Evolutionary conservation across 257 asterid species (phyloP).

Genomic region (Gentiana macrophylla): DNA sequence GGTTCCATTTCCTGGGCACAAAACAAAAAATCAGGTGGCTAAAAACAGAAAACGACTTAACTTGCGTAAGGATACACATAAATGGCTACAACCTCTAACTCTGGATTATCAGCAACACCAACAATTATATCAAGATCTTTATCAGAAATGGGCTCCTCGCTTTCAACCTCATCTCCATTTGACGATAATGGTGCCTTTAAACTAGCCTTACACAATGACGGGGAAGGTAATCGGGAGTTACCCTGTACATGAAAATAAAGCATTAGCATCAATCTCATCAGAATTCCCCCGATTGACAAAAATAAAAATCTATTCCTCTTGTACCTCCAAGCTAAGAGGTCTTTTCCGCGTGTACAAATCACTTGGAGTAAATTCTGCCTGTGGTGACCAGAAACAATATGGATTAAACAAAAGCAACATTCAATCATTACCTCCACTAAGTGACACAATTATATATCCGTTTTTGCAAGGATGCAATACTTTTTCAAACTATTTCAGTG

Average conservation of each 20-base stretch:
- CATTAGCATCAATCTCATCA: slow-evolving; percentile 15
- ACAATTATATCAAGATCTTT: slow-evolving; percentile 81
- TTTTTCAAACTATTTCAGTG: no score
- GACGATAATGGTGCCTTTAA: slow-evolving; percentile 30
- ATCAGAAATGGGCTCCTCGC: slow-evolving; percentile 77
- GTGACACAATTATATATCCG: no score
- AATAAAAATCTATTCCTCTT: background rate
- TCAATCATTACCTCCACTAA: no score
- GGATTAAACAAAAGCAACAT: no score
- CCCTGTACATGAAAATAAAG: slow-evolving; percentile 41
- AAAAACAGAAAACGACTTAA: slow-evolving; percentile 5
- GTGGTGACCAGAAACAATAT: slow-evolving; percentile 13
- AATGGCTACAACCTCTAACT: slow-evolving; percentile 51
- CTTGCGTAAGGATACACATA: slow-evolving; percentile 1
- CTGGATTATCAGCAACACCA: slow-evolving; percentile 64
- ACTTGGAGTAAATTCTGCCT: slow-evolving; percentile 89
- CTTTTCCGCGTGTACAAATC: slow-evolving; percentile 79
- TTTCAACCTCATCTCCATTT: slow-evolving; percentile 45
- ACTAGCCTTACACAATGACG: slow-evolving; percentile 34
- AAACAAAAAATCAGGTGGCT: slow-evolving; percentile 11
- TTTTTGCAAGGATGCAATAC: no score
- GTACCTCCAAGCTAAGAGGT: slow-evolving; percentile 62
- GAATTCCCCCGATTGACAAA: slow-evolving; percentile 7
- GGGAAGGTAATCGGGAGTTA: slow-evolving; percentile 34
- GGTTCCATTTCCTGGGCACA: slow-evolving; percentile 84